Base-by-base conservation (phyloP, 2,329 filamentous ascomycete genomes). In the Setomelanomma holmii region DNA sequence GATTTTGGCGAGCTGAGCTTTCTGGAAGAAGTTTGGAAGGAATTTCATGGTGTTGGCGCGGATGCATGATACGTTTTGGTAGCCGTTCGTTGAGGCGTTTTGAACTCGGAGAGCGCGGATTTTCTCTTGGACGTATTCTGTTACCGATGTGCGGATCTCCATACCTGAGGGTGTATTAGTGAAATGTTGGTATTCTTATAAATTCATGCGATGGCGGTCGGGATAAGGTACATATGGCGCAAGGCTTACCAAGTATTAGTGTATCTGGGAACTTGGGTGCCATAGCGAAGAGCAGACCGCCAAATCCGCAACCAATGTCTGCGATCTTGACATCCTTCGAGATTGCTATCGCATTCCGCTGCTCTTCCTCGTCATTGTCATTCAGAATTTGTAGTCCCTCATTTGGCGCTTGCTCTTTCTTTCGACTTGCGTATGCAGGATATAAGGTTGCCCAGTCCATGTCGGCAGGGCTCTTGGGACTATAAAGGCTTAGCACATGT, bases 1-100 rank as follows among this genome's bases (percentile, higher is more conserved):
- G 71, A 98, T 90, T 72, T 96, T 96, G 58, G 83, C 85, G 12
- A 99, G 85, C 72, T 97, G 93, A 12, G 78, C 81, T 67, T 88
- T 89, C 48, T 78, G 80, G 81, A 99, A 98, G 81, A 97, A 96
- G 72, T 99, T 98, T 56, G 96, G 93, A n/a, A 99, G 81, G 76
- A 98, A 99, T 75, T 99, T 99, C 95, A 99, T 99, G 4, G 91
- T 91, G 79, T 99, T 99, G 61, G 91, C 90, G 56, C 95, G 88
- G 41, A 99, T 80, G 71, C 91, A 96, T 27, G 89, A 87, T 47
- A 93, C 88, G 74, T 99, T 99, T 70, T 96, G 89, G 74, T 91
- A 98, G 40, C 79, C 75, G 16, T 74, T 54, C 22, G 73, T 71
- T 5, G 79, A 78, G 5, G 78, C 68, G 58, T 85, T 83, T 68